Evolutionary conservation across 352 stramenopile genomes (phyloP), one percentile per base, ranked within the genome.

Genomic region (Phytophthora pini): DNA sequence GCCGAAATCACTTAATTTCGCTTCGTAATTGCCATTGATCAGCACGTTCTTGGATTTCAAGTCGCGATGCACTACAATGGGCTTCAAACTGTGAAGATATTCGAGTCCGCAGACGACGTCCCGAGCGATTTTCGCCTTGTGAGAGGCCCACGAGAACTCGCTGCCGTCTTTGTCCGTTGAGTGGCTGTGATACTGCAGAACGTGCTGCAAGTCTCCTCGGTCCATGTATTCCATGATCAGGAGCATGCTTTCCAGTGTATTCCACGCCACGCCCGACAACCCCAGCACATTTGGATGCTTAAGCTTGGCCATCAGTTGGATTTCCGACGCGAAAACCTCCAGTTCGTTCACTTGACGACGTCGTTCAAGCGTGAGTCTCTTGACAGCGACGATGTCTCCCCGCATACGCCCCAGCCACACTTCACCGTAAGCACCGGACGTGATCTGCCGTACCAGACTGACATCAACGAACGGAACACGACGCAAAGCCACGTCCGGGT

Each of bases 221-320:
- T 68, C 46, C 63, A 86, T 76, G 61, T 78, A 86, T 56, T 88
- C 77, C 44, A 70, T 79, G 31, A 86, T 61, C 24, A 84, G 64
- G 4, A 72, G 74, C 43, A 87, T 64, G 5, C 72, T 74, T 31
- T 77, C 62, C n/a, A 82, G 63, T 10, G 68, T 76, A 11, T 54
- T 80, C 74, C 74, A 88, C 5, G 70, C 62, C 8, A 85, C 73
- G 13, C 65, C 79, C 2, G 75, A 26, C 4, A 84, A 70, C 2
- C 56, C 38, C 6, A 87, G 45, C 8, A 87, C 56, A 50, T 84
- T 77, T 3, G 46, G 44, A 47, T 87, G 79, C 0, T 48, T 20
- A 5, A 87, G 65, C 5, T 61, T 68, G 5, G 76, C 68, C 17
- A 77, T 80, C 38, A 83, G 65, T 17, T 60, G 64, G 49, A 85